A percentile compares a stretch with the other conserved stretches of the same genome.
phyloP scores from a whole-genome alignment of 192 early-diverging fungal genomes.

The Coemansia sp. region DNA sequence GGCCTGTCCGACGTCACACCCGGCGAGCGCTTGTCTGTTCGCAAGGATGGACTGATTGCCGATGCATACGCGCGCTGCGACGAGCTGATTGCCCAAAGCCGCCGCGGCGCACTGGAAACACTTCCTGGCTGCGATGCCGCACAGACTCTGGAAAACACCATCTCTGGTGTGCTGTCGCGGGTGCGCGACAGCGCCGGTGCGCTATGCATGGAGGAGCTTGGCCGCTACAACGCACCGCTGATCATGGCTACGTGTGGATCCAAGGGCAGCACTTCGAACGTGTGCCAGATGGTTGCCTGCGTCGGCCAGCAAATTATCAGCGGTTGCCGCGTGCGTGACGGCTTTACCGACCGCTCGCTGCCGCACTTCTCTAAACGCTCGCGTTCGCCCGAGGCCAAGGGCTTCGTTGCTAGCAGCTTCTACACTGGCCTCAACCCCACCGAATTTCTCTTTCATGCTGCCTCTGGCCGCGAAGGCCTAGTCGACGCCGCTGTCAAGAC shows the following conservation, averaged over 20 bases:
- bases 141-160: slow-evolving; percentile 81
- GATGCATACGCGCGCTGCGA: slow-evolving; percentile 85
- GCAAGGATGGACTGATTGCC: slow-evolving; percentile 78
- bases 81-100: slow-evolving; percentile 69
- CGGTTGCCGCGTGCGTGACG: slow-evolving; percentile 92
- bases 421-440: slow-evolving; percentile 92
- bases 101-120: slow-evolving; percentile 71
- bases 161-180: slow-evolving; percentile 83
- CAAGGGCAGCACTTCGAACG: slow-evolving; percentile 97
- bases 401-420: slow-evolving; percentile 97
- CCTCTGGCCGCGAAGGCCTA: slow-evolving; percentile 98
- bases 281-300: slow-evolving; percentile 99
- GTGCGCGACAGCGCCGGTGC: slow-evolving; percentile 92
- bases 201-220: slow-evolving; percentile 89
- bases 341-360: slow-evolving; percentile 94
- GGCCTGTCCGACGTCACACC: slow-evolving; percentile 98
- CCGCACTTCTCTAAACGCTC: slow-evolving; percentile 97
- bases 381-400: slow-evolving; percentile 89
- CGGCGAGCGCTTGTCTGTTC: slow-evolving; percentile 66
- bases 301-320: slow-evolving; percentile 99
- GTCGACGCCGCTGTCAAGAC: slow-evolving; percentile 99
- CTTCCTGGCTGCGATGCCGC: slow-evolving; percentile 85
- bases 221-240: slow-evolving; percentile 92
- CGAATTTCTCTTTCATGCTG: slow-evolving; percentile 99
- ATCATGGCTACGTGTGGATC: slow-evolving; percentile 99